Conservation (phyloP, 2,329 filamentous ascomycete genomes). For the Diaporthe sp. region DNA sequence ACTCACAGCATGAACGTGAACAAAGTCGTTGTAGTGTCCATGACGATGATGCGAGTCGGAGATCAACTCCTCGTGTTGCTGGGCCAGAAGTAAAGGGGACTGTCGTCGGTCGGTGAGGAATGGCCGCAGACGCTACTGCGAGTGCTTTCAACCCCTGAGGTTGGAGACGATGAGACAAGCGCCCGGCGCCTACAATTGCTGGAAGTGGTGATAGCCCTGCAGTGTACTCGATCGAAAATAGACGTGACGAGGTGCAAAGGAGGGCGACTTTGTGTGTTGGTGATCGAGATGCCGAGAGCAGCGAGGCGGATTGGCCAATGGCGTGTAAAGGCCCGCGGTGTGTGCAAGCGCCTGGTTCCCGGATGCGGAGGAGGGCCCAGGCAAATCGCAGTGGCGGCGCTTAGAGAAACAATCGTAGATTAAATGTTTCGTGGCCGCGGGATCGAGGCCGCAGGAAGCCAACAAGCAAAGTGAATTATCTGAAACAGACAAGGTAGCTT, state of each 20-base stretch:
- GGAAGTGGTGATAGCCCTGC: conserved; percentile 12
- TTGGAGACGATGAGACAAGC: conserved; percentile 27
- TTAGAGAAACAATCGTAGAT: conserved; percentile 39
- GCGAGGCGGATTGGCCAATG: conserved; percentile 34
- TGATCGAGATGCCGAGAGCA: background rate
- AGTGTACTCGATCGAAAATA: conserved; percentile 25
- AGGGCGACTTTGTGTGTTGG: conserved; percentile 11
- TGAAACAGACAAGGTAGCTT: conserved; percentile 36
- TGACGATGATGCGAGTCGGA: conserved; percentile 46
- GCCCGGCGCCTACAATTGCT: conserved; percentile 27
- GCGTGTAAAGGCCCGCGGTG: conserved; percentile 15
- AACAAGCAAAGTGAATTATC: conserved; percentile 18
- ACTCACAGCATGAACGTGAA: conserved; percentile 79
- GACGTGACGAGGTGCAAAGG: conserved; percentile 26
- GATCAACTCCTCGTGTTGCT: conserved; percentile 41
- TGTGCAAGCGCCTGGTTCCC: conserved; percentile 37
- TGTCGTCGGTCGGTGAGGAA: conserved; percentile 8
- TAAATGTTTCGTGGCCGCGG: conserved; percentile 33
- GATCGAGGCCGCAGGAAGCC: conserved; percentile 23
- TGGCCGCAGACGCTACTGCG: conserved; percentile 5
- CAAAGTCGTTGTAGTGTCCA: conserved; percentile 75
- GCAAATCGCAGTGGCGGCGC: conserved; percentile 32
- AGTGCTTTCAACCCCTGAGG: conserved; percentile 8
- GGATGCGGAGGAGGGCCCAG: conserved; percentile 19
- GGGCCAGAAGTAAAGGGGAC: background rate